Conservation (phyloP, 2,329 filamentous ascomycete species). For the Epichloe sylvatica region DNA sequence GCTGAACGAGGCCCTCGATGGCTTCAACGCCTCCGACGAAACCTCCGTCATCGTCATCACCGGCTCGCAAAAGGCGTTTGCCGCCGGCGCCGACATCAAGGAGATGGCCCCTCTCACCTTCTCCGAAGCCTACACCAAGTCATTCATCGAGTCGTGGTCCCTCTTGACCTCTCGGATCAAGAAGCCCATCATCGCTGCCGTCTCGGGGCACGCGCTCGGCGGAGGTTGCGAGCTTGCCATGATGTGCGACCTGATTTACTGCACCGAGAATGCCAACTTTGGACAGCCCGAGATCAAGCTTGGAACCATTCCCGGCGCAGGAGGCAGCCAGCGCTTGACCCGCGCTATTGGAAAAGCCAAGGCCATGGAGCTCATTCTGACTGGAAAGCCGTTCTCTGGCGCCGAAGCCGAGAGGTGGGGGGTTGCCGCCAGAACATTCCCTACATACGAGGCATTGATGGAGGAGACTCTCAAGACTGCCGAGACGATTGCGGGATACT, state of each 20-base stretch:
- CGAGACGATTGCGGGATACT: slow-evolving; percentile 78
- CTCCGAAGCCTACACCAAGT: slow-evolving; percentile 67
- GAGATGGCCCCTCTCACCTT: slow-evolving; percentile 95
- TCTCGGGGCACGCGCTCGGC: slow-evolving; percentile 87
- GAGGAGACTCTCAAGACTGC: slow-evolving; percentile 70
- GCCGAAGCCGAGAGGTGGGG: slow-evolving; percentile 82
- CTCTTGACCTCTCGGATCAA: slow-evolving; percentile 70
- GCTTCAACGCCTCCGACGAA: slow-evolving; percentile 54
- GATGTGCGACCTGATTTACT: slow-evolving; percentile 95
- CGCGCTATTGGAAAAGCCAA: slow-evolving; percentile 68
- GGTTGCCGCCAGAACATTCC: slow-evolving; percentile 75
- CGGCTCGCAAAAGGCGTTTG: slow-evolving; percentile 75
- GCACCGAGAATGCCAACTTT: slow-evolving; percentile 72
- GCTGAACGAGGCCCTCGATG: slow-evolving; percentile 63
- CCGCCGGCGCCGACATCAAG: slow-evolving; percentile 95
- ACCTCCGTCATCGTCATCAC: slow-evolving; percentile 74
- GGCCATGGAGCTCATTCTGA: slow-evolving; percentile 86
- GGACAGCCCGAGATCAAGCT: slow-evolving; percentile 96
- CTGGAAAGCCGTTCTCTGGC: slow-evolving; percentile 71
- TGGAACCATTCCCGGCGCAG: slow-evolving; percentile 81
- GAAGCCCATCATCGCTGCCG: slow-evolving; percentile 87
- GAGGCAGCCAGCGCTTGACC: slow-evolving; percentile 79
- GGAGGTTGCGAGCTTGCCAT: slow-evolving; percentile 93
- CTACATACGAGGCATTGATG: slow-evolving; percentile 67
- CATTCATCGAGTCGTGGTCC: slow-evolving; percentile 95